Conservation (phyloP, 345 rosid genomes). For the Salix suchowensis region DNA sequence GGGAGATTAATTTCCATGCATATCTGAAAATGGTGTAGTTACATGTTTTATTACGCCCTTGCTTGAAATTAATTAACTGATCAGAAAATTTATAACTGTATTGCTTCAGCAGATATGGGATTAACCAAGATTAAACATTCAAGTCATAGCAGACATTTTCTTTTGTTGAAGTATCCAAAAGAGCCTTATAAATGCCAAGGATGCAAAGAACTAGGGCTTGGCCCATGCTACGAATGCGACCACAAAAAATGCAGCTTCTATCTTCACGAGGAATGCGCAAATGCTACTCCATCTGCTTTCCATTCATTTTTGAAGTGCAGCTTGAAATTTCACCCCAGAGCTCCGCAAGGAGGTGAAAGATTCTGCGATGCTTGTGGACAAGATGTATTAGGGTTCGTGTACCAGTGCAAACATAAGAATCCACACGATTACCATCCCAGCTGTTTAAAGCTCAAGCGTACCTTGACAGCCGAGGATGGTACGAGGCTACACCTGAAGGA, state of each 20-base stretch:
- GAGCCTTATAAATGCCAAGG: not conserved
- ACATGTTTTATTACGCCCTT: not conserved
- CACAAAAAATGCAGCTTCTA: not conserved
- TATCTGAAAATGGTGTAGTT: not conserved
- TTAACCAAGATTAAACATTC: not conserved
- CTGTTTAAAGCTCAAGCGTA: not conserved
- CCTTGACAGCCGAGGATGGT: not conserved
- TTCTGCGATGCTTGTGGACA: constrained; percentile 11
- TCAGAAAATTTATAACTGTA: not conserved
- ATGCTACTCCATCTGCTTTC: not conserved
- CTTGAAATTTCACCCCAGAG: not conserved
- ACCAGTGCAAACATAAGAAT: not conserved
- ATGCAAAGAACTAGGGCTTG: not conserved
- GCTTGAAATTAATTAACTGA: not conserved
- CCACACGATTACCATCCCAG: constrained; percentile 3
- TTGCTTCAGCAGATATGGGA: not conserved
- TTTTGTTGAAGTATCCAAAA: not conserved
- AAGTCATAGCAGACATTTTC: not conserved
- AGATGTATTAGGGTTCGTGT: constrained; percentile 1
- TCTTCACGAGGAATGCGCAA: constrained; percentile 9
- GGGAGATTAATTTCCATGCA: not conserved
- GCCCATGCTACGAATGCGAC: constrained; percentile 11
- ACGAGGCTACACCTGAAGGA: not conserved
- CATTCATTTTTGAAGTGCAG: not conserved
- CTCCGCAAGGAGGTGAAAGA: not conserved